Percentiles rank a stretch among this genome's conserved stretches.
Evolutionary conservation across 2,329 filamentous ascomycete genomes (phyloP).

Genomic region (Xylariaceae sp.): DNA sequence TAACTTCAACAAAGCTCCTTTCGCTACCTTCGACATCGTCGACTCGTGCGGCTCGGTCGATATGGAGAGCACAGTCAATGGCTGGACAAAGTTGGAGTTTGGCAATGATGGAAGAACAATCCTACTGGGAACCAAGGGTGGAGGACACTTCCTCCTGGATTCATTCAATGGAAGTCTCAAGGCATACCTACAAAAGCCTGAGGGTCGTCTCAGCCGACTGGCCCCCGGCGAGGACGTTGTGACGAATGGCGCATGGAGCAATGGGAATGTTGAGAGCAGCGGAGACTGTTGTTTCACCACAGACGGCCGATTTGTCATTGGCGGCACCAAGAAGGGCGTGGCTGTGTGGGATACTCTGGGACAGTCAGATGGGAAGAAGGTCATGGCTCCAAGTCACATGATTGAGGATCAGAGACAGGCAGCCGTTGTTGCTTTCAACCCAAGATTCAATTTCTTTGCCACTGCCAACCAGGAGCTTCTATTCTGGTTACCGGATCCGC

Average conservation of each 20-base stretch:
- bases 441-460: slow-evolving; percentile 85
- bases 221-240: slow-evolving; percentile 49
- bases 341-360: slow-evolving; percentile 81
- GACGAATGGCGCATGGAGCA: slow-evolving; percentile 42
- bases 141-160: slow-evolving; percentile 88
- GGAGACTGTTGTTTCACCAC: slow-evolving; percentile 86
- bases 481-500: slow-evolving; percentile 72
- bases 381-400: slow-evolving; percentile 59
- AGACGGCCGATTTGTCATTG: slow-evolving; percentile 83
- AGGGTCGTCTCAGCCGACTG: slow-evolving; percentile 46
- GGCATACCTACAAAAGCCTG: slow-evolving; percentile 63
- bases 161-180: slow-evolving; percentile 80
- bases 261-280: slow-evolving; percentile 49
- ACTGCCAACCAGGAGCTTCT: slow-evolving; percentile 81
- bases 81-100: slow-evolving; percentile 92
- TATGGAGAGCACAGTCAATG: slow-evolving; percentile 56
- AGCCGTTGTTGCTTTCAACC: slow-evolving; percentile 81
- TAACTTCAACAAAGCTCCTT: slow-evolving; percentile 89
- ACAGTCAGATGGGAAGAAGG: slow-evolving; percentile 50
- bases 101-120: slow-evolving; percentile 91
- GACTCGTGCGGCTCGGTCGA: slow-evolving; percentile 48
- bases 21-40: slow-evolving; percentile 77
- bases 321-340: slow-evolving; percentile 70
- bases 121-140: slow-evolving; percentile 76
- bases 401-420: slow-evolving; percentile 65